A percentile compares a stretch with the other conserved stretches of the same genome.
phyloP scores from a whole-genome alignment of 805 yeast genomes.

The Cyberlindnera petersonii region DNA sequence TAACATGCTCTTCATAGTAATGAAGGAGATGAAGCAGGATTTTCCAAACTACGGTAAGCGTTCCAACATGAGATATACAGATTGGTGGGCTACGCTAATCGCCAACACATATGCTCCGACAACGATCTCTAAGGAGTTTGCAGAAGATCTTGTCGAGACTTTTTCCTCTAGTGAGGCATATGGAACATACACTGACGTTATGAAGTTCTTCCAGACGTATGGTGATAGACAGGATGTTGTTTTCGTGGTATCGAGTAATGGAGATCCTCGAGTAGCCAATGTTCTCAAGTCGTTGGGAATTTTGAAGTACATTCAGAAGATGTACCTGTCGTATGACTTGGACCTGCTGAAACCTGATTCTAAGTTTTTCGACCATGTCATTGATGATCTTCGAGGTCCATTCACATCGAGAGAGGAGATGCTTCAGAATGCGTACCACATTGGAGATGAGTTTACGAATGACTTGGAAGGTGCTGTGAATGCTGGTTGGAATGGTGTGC shows the following conservation, averaged over 20 bases:
- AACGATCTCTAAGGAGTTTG: conserved; percentile 34
- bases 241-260: conserved; percentile 52
- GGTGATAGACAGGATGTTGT: conserved; percentile 30
- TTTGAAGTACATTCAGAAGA: conserved; percentile 35
- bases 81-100: conserved; percentile 61
- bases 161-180: conserved; percentile 56
- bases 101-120: conserved; percentile 38
- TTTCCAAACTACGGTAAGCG: conserved; percentile 65
- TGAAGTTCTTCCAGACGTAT: conserved; percentile 38
- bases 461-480: conserved; percentile 50
- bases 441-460: conserved; percentile 58
- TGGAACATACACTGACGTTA: conserved; percentile 48
- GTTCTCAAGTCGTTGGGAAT: conserved; percentile 47
- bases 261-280: conserved; percentile 51
- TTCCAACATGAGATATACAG: conserved; percentile 29
- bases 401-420: conserved; percentile 22
- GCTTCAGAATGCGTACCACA: conserved; percentile 47
- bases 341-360: conserved; percentile 51
- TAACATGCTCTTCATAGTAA: conserved; percentile 21
- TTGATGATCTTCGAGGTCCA: conserved; percentile 27
- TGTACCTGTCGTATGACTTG: conserved; percentile 55
- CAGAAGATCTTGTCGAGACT: conserved; percentile 41
- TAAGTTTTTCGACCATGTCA: conserved; percentile 41
- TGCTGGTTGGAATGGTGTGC: conserved; percentile 61
- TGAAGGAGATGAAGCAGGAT: conserved; percentile 32